Percentiles rank a stretch among this genome's conserved stretches.
Evolutionary conservation across 192 early-diverging fungal genomes (phyloP).

Genomic region (Gigaspora rosea): DNA sequence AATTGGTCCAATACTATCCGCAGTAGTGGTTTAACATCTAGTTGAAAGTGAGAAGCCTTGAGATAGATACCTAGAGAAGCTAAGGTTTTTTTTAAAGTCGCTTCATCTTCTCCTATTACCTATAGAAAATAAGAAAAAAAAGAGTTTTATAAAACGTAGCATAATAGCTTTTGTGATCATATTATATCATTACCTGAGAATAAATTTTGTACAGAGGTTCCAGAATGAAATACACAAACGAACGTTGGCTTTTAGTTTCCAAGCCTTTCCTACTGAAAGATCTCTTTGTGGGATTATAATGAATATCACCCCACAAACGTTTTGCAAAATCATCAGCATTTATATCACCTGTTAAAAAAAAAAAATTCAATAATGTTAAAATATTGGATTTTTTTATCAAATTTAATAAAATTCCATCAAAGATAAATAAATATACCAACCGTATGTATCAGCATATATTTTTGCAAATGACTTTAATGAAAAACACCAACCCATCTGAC

Average conservation of each 20-base stretch:
- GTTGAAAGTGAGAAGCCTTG: constrained; percentile 69
- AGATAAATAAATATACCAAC: constrained; percentile 39
- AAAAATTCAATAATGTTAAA: constrained; percentile 13
- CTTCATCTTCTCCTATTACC: constrained; percentile 77
- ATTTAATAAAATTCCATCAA: not conserved
- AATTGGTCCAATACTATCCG: constrained; percentile 82
- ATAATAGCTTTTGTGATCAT: not conserved
- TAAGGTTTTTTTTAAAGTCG: constrained; percentile 70
- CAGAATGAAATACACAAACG: constrained; percentile 96
- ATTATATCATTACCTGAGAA: constrained; percentile 59
- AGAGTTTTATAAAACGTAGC: not conserved
- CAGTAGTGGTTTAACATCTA: constrained; percentile 88
- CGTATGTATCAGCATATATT: constrained; percentile 82
- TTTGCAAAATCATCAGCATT: constrained; percentile 80
- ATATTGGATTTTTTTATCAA: not conserved
- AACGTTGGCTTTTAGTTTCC: constrained; percentile 61
- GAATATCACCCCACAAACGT: constrained; percentile 97
- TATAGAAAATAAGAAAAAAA: constrained; percentile 18
- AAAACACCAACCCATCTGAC: constrained; percentile 92
- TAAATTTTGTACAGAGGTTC: constrained; percentile 95
- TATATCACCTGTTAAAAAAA: constrained; percentile 49
- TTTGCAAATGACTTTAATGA: constrained; percentile 89
- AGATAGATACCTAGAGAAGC: constrained; percentile 80
- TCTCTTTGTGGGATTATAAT: constrained; percentile 77
- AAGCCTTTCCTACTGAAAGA: constrained; percentile 78